phyloP scores from a whole-genome alignment of 495 filamentous ascomycete genomes.

The Jackrogersella minutella region DNA sequence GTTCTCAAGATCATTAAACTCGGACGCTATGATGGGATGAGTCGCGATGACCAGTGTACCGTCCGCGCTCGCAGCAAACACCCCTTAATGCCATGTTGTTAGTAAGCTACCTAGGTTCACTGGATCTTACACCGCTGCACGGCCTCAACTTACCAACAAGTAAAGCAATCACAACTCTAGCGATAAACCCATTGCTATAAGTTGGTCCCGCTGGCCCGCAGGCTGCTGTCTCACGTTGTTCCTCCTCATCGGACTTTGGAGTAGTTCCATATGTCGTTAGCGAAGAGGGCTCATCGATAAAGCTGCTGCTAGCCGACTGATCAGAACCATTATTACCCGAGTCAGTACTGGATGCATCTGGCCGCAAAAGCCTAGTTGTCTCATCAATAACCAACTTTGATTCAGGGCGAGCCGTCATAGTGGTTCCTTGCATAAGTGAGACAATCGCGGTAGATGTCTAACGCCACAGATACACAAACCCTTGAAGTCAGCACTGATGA shows the following conservation, averaged over 20 bases:
- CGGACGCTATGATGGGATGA: conserved; percentile 68
- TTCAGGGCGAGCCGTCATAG: not conserved
- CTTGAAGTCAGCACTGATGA: too few relatives aligned
- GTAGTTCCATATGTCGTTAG: conserved; percentile 10
- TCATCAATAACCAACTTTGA: conserved; percentile 12
- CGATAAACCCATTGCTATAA: conserved; percentile 28
- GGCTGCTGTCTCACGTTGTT: not conserved
- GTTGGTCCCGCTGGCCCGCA: not conserved
- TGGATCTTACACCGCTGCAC: not conserved
- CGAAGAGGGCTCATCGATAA: not conserved
- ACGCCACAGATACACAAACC: not conserved
- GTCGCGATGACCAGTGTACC: conserved; percentile 69
- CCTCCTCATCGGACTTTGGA: conserved; percentile 22
- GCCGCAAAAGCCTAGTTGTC: conserved; percentile 17
- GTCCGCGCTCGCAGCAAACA: conserved; percentile 71
- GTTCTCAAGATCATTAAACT: conserved; percentile 66
- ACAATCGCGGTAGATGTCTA: not conserved
- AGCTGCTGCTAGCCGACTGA: conserved; percentile 10
- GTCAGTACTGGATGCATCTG: not conserved
- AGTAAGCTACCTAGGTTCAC: not conserved
- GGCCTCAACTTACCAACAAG: conserved; percentile 20
- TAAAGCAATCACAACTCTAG: conserved; percentile 27
- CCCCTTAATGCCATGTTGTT: conserved; percentile 51
- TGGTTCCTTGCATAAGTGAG: not conserved
- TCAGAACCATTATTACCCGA: not conserved